These are phyloP conservation scores for Apiospora arundinis DNA, from an alignment of 2,329 filamentous ascomycete genomes.

Conservation along the genomic window DNA sequence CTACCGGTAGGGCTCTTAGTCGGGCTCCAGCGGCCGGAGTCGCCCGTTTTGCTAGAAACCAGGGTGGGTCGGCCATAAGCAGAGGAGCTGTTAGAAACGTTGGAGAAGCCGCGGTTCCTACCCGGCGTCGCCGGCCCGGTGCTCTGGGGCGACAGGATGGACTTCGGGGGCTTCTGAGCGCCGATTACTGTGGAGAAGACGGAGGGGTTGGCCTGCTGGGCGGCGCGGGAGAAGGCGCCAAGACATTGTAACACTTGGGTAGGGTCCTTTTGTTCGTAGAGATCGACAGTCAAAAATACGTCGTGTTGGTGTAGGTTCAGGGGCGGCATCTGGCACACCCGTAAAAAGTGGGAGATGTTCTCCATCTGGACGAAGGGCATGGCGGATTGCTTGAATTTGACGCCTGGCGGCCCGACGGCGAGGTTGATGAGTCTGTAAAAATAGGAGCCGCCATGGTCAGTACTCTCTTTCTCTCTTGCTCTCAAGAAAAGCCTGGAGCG, in stretches of 20 bases:
- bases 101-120: conserved; percentile 55
- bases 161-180: conserved; percentile 63
- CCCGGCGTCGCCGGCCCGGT: conserved; percentile 64
- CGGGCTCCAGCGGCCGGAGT: conserved; percentile 66
- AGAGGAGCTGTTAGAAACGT: conserved; percentile 63
- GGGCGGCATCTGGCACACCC: conserved; percentile 83
- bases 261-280: conserved; percentile 95
- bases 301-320: conserved; percentile 92
- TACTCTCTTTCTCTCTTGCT: conserved; percentile 19
- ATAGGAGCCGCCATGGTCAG: conserved; percentile 30
- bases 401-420: conserved; percentile 74
- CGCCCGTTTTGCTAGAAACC: conserved; percentile 57
- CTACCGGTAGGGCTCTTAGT: conserved; percentile 62
- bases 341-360: conserved; percentile 95
- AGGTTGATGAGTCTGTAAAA: conserved; percentile 77
- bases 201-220: conserved; percentile 74
- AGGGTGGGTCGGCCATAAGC: conserved; percentile 51
- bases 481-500: neutral
- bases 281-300: conserved; percentile 94
- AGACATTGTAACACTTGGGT: conserved; percentile 95
- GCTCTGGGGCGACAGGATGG: conserved; percentile 68
- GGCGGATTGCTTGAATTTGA: conserved; percentile 87
- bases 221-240: conserved; percentile 87
- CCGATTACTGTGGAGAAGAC: conserved; percentile 81
- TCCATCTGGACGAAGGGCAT: conserved; percentile 99